Percentiles rank a stretch among this genome's conserved stretches.
Conservation (phyloP, 495 filamentous ascomycete species). For the Aspergillus bridgeri region DNA sequence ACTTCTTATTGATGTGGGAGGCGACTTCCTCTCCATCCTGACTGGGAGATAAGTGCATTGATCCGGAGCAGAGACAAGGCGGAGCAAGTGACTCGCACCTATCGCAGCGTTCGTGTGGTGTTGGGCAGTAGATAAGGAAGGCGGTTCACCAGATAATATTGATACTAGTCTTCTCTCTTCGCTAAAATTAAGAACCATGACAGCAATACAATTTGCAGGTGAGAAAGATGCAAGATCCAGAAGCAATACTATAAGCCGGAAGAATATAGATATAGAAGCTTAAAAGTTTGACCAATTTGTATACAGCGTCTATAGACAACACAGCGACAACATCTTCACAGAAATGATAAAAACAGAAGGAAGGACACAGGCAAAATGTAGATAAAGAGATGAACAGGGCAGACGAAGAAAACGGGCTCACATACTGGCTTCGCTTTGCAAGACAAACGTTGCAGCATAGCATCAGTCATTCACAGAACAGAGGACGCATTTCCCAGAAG, state of each 20-base stretch:
- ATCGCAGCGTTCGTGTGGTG: no score
- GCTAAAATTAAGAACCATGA: not conserved
- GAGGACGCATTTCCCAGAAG: not conserved
- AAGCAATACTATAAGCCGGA: not conserved
- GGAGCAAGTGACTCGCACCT: no score
- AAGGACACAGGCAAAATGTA: not conserved
- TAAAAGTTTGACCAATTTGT: not conserved
- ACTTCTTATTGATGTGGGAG: no score
- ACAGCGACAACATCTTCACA: not conserved
- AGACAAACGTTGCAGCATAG: slow-evolving; percentile 9
- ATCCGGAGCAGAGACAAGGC: no score
- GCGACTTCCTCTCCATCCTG: no score
- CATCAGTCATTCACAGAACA: slow-evolving; percentile 15
- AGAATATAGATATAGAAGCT: no score
- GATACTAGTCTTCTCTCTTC: not conserved
- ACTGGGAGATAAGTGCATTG: no score
- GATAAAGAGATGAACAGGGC: not conserved
- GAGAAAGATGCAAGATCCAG: not conserved
- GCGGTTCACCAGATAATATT: no score
- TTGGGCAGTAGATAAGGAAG: no score
- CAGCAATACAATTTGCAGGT: not conserved
- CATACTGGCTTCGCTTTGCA: not conserved
- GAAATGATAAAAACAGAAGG: not conserved
- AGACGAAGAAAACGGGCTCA: not conserved
- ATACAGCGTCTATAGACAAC: not conserved